Percentiles rank a stretch among this genome's conserved stretches.
Conservation (phyloP, 2,329 filamentous ascomycete genomes). For the Zopfia rhizophila region DNA sequence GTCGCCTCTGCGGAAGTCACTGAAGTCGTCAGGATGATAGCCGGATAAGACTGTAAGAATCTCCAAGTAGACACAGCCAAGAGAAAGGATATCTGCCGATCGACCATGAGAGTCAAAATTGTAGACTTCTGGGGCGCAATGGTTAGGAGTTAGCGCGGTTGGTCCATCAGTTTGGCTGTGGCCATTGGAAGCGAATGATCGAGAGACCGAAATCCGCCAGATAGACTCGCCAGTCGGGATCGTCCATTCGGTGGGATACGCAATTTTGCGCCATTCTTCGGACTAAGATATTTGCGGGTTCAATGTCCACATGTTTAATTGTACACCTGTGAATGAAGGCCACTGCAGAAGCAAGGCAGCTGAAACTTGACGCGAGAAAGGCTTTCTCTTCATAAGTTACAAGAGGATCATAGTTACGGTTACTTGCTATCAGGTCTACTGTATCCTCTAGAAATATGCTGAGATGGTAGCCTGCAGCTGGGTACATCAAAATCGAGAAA, state of each 20-base stretch:
- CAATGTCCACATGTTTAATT: conserved; percentile 34
- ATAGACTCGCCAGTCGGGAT: conserved; percentile 19
- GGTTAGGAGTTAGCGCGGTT: conserved; percentile 25
- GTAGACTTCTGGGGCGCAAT: conserved; percentile 31
- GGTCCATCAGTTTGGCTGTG: conserved; percentile 31
- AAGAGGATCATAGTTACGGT: too few relatives aligned
- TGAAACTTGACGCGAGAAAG: conserved; percentile 4
- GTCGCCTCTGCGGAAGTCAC: conserved; percentile 7
- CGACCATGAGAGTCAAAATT: conserved; percentile 20
- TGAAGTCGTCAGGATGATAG: conserved; percentile 9
- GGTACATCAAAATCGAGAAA: conserved; percentile 33
- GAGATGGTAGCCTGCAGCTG: conserved; percentile 28
- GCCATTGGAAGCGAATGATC: conserved; percentile 21
- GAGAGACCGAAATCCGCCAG: conserved; percentile 34
- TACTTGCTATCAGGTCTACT: too few relatives aligned
- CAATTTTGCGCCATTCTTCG: neutral
- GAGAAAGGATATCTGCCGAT: conserved; percentile 29
- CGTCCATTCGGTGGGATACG: neutral
- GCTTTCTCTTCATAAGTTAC: too few relatives aligned
- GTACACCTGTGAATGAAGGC: conserved; percentile 20
- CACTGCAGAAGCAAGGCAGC: conserved; percentile 22
- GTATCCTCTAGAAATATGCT: conserved; percentile 28
- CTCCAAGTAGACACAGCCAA: conserved; percentile 31
- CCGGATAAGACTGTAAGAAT: conserved; percentile 18
- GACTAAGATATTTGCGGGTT: conserved; percentile 32